Evolutionary conservation across 768 basidiomycete species (phyloP).

Genomic region (Macrocybe gigantea): DNA sequence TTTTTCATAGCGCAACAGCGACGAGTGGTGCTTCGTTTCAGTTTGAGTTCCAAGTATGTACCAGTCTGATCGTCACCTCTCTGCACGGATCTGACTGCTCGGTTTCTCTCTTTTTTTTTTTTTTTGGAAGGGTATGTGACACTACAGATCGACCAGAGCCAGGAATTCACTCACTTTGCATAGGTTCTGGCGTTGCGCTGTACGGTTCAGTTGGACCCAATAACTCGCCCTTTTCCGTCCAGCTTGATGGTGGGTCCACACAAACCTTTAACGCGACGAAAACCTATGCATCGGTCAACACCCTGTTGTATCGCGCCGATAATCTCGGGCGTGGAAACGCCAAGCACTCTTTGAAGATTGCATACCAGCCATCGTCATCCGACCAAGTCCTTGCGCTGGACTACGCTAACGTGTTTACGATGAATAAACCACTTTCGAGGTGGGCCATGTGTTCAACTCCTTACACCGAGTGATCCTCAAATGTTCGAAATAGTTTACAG

Average conservation of each 20-base stretch:
- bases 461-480: no score
- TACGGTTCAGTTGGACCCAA: slow-evolving; percentile 35
- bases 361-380: neutral
- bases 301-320: slow-evolving; percentile 19
- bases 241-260: slow-evolving; percentile 24
- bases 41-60: slow-evolving; percentile 34
- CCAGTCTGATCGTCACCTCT: no score
- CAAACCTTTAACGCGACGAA: slow-evolving; percentile 15
- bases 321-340: slow-evolving; percentile 15
- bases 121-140: no score
- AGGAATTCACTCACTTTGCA: neutral
- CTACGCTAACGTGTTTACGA: neutral
- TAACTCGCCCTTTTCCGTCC: slow-evolving; percentile 26
- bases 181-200: slow-evolving; percentile 39
- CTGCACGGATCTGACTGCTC: no score
- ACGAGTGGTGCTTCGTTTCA: slow-evolving; percentile 23
- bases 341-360: neutral
- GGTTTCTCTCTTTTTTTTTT: no score
- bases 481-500: no score
- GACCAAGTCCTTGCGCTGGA: neutral
- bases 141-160: no score
- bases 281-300: slow-evolving; percentile 17
- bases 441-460: no score
- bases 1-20: slow-evolving; percentile 25
- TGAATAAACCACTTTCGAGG: no score